A percentile compares a stretch with the other conserved stretches of the same genome.
Conservation (phyloP, 1,139 yeast species). For the Lodderomyces parapsilosis region DNA sequence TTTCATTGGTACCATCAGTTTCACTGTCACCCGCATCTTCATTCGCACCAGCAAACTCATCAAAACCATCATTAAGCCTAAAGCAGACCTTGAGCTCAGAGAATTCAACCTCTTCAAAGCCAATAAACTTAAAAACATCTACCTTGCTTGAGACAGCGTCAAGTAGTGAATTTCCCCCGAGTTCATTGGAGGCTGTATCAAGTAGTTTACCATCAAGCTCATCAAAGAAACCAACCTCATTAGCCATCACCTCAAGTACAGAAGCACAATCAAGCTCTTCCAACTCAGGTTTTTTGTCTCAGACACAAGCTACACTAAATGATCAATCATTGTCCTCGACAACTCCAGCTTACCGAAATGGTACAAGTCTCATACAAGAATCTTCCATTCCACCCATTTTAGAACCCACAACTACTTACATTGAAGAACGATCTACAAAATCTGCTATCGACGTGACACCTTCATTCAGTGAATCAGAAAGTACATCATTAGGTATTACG, state of each 20-base stretch:
- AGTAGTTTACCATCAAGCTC: too few relatives aligned
- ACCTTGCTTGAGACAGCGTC: too few relatives aligned
- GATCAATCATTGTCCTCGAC: background rate
- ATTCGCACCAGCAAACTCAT: too few relatives aligned
- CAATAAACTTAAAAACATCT: too few relatives aligned
- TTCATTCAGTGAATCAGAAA: conserved; percentile 27
- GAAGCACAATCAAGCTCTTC: background rate
- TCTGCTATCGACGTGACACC: conserved; percentile 66
- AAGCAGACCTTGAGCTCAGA: too few relatives aligned
- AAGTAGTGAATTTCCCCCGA: too few relatives aligned
- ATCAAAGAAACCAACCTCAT: too few relatives aligned
- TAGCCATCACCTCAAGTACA: conserved; percentile 1
- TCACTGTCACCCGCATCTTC: too few relatives aligned
- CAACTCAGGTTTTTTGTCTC: background rate
- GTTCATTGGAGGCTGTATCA: too few relatives aligned
- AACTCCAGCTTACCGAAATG: conserved; percentile 4
- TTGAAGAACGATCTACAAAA: conserved; percentile 21
- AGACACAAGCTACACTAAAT: background rate
- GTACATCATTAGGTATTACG: background rate
- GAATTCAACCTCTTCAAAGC: too few relatives aligned
- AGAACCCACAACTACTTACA: background rate
- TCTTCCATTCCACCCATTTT: background rate
- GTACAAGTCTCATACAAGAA: background rate
- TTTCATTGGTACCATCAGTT: too few relatives aligned
- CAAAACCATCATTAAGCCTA: too few relatives aligned